Percentiles rank a stretch among this genome's conserved stretches.
phyloP scores from a whole-genome alignment of 805 yeast species.

The Wickerhamomyces queroliae region DNA sequence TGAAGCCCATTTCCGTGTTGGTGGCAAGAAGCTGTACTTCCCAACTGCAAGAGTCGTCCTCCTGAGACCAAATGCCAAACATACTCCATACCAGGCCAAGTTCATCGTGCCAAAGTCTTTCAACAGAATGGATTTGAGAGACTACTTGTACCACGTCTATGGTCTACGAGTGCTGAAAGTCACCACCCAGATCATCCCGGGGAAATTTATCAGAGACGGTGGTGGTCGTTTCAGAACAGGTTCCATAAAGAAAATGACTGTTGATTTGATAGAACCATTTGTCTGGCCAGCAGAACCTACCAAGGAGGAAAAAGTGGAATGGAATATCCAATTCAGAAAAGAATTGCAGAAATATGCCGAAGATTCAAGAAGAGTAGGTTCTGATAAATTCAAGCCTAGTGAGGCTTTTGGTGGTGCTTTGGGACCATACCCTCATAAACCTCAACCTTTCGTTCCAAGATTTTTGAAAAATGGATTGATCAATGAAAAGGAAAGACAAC shows the following conservation, averaged over 20 bases:
- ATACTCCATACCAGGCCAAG: conserved; percentile 95
- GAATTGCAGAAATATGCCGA: conserved; percentile 48
- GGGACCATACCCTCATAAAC: conserved; percentile 53
- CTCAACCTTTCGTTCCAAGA: conserved; percentile 60
- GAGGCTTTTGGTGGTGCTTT: conserved; percentile 67
- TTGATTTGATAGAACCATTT: conserved; percentile 93
- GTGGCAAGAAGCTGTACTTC: conserved; percentile 70
- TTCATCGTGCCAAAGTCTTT: conserved; percentile 91
- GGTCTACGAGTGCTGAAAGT: conserved; percentile 86
- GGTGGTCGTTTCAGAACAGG: conserved; percentile 65
- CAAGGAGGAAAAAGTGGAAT: conserved; percentile 29
- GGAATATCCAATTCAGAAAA: conserved; percentile 34
- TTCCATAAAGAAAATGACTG: conserved; percentile 92
- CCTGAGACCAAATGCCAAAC: conserved; percentile 90
- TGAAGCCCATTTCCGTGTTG: conserved; percentile 76
- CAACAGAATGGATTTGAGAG: conserved; percentile 92
- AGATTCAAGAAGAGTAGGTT: conserved; percentile 49
- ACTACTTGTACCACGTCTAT: conserved; percentile 84
- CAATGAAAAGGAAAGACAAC: conserved; percentile 31
- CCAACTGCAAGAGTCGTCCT: conserved; percentile 81
- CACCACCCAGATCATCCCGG: conserved; percentile 79
- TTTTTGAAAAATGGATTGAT: conserved; percentile 37
- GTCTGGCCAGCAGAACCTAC: conserved; percentile 78
- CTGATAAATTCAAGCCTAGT: conserved; percentile 63
- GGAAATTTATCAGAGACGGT: conserved; percentile 56